Conservation (phyloP, 1,284 basidiomycete genomes). For the Trametes polyzona region DNA sequence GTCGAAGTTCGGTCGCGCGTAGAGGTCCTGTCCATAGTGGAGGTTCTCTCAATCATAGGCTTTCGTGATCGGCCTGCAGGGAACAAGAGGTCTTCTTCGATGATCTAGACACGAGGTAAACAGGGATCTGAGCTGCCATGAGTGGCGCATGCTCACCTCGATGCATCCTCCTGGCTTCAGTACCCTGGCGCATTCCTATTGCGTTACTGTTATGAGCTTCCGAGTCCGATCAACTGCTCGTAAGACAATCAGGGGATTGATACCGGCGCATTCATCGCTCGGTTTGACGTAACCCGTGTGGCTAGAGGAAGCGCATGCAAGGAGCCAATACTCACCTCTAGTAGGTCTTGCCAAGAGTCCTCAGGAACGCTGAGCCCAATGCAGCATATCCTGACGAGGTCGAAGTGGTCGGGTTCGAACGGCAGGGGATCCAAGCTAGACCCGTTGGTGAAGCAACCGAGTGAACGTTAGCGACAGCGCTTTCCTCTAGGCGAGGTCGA, state of each 20-base stretch:
- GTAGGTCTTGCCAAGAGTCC: slow-evolving; percentile 53
- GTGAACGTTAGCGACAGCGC: background rate
- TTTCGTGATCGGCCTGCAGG: slow-evolving; percentile 45
- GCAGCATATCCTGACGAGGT: slow-evolving; percentile 64
- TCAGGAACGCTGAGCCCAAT: slow-evolving; percentile 72
- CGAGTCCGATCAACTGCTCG: too few relatives aligned
- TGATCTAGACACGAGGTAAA: slow-evolving; percentile 45
- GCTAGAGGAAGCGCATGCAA: too few relatives aligned
- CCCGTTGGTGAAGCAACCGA: background rate
- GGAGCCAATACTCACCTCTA: slow-evolving; percentile 37
- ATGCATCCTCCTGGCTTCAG: slow-evolving; percentile 61
- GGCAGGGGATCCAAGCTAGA: slow-evolving; percentile 63
- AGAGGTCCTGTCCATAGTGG: background rate
- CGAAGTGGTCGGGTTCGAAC: slow-evolving; percentile 59
- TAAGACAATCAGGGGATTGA: too few relatives aligned
- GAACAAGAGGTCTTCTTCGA: slow-evolving; percentile 75
- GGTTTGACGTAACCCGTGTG: too few relatives aligned
- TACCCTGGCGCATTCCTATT: slow-evolving; percentile 66
- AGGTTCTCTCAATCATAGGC: background rate
- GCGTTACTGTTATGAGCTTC: background rate
- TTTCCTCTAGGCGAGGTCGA: slow-evolving; percentile 2
- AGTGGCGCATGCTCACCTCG: slow-evolving; percentile 50
- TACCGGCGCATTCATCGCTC: too few relatives aligned
- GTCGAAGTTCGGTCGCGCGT: too few relatives aligned
- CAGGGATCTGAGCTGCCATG: background rate